Evolutionary conservation across 768 basidiomycete genomes (phyloP).

Genomic region (Leccinum uliginosum): DNA sequence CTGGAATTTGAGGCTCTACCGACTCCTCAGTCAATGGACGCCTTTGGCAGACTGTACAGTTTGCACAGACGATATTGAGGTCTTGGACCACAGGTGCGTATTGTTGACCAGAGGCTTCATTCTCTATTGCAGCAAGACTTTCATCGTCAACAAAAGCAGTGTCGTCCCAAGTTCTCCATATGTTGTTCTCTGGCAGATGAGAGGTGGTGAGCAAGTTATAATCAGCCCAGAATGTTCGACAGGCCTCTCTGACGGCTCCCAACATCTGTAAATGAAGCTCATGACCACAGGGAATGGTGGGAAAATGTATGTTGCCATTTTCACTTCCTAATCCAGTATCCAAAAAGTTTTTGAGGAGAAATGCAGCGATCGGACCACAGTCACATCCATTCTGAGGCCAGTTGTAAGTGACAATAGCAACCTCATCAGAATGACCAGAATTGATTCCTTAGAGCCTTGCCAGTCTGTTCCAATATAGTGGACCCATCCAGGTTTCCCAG

Average conservation of each 20-base stretch:
- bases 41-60: neutral
- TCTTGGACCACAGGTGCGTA: neutral
- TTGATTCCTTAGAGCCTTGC: neutral
- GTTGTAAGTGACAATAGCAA: neutral
- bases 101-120: neutral
- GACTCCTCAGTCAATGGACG: neutral
- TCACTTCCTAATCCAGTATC: neutral
- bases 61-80: neutral
- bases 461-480: neutral
- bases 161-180: neutral
- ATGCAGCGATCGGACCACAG: neutral
- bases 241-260: neutral
- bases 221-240: neutral
- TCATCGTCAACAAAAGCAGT: neutral
- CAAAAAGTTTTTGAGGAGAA: neutral
- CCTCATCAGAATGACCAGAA: neutral
- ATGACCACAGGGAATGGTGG: neutral
- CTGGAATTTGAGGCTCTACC: neutral
- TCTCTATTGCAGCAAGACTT: neutral
- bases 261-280: neutral
- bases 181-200: neutral
- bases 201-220: neutral
- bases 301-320: neutral
- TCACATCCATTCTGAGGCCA: neutral
- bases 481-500: neutral